Percentiles rank a stretch among this genome's conserved stretches.
Conservation (phyloP, 352 stramenopile genomes). For the Aphanomyces euteiches region DNA sequence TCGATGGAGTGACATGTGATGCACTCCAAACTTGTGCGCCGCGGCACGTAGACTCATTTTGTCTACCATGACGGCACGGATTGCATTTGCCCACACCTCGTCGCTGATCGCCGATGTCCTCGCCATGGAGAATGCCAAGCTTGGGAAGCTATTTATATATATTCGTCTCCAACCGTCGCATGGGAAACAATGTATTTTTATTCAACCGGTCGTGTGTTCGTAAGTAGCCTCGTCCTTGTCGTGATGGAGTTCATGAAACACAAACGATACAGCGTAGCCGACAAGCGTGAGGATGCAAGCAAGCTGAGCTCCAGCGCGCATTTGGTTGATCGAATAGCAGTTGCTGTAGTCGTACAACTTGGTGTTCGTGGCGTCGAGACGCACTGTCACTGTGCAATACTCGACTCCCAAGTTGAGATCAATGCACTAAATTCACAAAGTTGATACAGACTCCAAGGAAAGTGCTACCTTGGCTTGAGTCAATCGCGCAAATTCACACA, state of each 20-base stretch:
- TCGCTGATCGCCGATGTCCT: conserved; percentile 43
- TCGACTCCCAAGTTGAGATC: conserved; percentile 46
- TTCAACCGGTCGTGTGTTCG: too few species aligned
- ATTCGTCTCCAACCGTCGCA: too few species aligned
- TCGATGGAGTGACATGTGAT: conserved; percentile 61
- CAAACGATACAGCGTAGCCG: conserved; percentile 64
- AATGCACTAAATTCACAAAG: conserved; percentile 41
- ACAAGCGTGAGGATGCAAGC: conserved; percentile 68
- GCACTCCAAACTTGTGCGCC: conserved; percentile 57
- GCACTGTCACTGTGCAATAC: conserved; percentile 61
- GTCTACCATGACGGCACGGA: conserved; percentile 60
- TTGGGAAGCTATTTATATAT: too few species aligned
- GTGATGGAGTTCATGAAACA: conserved; percentile 24
- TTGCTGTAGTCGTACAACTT: conserved; percentile 65
- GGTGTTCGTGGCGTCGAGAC: conserved; percentile 52
- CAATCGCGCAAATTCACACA: conserved; percentile 37
- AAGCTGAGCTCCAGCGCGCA: conserved; percentile 58
- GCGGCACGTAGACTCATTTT: conserved; percentile 57
- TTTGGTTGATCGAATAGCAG: conserved; percentile 47
- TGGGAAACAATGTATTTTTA: too few species aligned
- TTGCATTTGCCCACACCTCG: conserved; percentile 55
- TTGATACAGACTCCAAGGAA: conserved; percentile 1
- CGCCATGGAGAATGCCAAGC: conserved; percentile 30
- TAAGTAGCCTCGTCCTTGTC: not conserved
- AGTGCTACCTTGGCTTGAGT: conserved; percentile 34